Percentiles rank a stretch among this genome's conserved stretches.
These are phyloP conservation scores for Fusarium zealandicum DNA, from an alignment of 2,329 filamentous ascomycete genomes.

Conservation along the genomic window DNA sequence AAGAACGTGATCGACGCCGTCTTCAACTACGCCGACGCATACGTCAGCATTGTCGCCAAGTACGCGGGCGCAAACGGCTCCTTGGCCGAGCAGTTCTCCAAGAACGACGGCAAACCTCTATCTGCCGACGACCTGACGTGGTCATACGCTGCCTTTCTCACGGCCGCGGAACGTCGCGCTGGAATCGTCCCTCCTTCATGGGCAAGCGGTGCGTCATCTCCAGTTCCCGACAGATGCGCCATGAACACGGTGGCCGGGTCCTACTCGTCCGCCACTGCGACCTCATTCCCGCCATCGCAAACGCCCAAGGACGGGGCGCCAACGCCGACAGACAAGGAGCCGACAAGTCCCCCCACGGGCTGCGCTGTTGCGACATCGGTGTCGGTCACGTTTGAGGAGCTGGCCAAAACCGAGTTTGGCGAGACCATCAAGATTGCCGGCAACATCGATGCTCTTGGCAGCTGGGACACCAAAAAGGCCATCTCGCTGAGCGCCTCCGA, in stretches of 20 bases:
- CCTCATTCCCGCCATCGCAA: conserved; percentile 58
- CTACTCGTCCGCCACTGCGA: conserved; percentile 58
- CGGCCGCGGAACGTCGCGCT: conserved; percentile 64
- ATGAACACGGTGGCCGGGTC: conserved; percentile 56
- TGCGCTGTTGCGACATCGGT: conserved; percentile 56
- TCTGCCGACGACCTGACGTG: conserved; percentile 75
- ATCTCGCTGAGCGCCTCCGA: conserved; percentile 63
- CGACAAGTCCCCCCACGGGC: conserved; percentile 43
- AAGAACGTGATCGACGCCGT: conserved; percentile 63
- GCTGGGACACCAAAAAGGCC: conserved; percentile 64
- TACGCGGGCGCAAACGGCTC: conserved; percentile 70
- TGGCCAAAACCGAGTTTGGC: conserved; percentile 64
- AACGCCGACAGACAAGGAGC: conserved; percentile 41
- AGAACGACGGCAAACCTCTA: conserved; percentile 59
- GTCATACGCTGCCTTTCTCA: conserved; percentile 76
- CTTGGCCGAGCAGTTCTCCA: conserved; percentile 71
- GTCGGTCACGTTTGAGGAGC: conserved; percentile 68
- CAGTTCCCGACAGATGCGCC: conserved; percentile 58
- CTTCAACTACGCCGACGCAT: conserved; percentile 65
- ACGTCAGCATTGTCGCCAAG: conserved; percentile 65
- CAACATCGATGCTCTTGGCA: conserved; percentile 64
- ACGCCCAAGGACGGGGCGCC: conserved; percentile 51
- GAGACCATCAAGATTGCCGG: conserved; percentile 72
- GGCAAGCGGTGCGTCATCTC: conserved; percentile 55
- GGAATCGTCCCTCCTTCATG: conserved; percentile 64